Percentiles rank a stretch among this genome's conserved stretches.
Conservation (phyloP, 805 yeast genomes). For the Yamadazyma sp. region DNA sequence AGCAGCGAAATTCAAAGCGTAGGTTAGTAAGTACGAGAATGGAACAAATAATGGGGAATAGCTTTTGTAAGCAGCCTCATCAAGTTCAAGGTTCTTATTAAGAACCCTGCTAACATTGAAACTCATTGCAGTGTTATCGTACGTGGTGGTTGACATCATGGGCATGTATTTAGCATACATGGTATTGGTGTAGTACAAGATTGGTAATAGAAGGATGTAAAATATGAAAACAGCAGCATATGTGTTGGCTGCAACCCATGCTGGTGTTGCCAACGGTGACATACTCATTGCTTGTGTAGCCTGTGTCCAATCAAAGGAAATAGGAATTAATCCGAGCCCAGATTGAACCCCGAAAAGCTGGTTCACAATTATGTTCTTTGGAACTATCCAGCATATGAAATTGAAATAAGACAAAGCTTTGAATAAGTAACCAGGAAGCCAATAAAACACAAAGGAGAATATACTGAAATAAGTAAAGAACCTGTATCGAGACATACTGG, state of each 20-base stretch:
- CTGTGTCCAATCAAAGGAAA: constrained; percentile 43
- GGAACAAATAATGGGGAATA: constrained; percentile 66
- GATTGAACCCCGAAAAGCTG: constrained; percentile 59
- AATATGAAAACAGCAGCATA: constrained; percentile 43
- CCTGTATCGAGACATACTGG: constrained; percentile 4
- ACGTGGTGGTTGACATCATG: constrained; percentile 43
- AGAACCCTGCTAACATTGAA: constrained; percentile 54
- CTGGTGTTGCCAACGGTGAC: constrained; percentile 59
- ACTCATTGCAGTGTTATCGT: constrained; percentile 46
- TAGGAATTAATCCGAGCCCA: constrained; percentile 63
- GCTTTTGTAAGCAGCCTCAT: constrained; percentile 45
- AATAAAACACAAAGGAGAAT: constrained; percentile 48
- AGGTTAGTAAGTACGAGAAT: constrained; percentile 54
- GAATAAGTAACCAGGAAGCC: constrained; percentile 60
- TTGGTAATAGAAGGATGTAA: constrained; percentile 53
- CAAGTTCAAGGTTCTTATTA: constrained; percentile 36
- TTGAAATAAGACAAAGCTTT: constrained; percentile 57
- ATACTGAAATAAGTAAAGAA: constrained; percentile 8
- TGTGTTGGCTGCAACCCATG: constrained; percentile 47
- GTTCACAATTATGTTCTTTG: constrained; percentile 53
- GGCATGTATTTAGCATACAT: constrained; percentile 64
- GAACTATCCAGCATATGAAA: constrained; percentile 63
- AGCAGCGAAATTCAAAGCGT: constrained; percentile 58
- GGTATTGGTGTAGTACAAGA: constrained; percentile 52
- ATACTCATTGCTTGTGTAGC: constrained; percentile 5